Conservation (phyloP, 2,329 filamentous ascomycete species). For the Diaporthe humulicola region DNA sequence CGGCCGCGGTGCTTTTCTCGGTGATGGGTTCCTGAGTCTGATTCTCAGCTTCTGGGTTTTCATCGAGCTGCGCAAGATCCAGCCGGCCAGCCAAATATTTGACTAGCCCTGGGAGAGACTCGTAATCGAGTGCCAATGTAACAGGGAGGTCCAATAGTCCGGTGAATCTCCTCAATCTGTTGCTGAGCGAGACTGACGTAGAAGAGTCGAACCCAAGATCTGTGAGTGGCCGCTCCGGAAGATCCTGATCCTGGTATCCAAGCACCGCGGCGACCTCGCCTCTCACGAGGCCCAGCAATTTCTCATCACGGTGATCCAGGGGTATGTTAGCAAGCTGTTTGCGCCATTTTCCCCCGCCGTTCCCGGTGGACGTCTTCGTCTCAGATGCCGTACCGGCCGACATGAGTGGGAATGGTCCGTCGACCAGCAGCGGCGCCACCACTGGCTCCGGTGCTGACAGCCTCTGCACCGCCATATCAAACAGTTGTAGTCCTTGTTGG, state of each 20-base stretch:
- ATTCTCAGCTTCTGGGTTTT: not conserved
- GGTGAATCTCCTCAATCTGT: not conserved
- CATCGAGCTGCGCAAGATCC: not conserved
- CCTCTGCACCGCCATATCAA: slow-evolving; percentile 5
- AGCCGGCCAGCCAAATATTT: not conserved
- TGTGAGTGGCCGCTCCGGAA: not conserved
- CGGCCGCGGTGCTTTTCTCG: too few species aligned
- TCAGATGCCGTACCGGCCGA: not conserved
- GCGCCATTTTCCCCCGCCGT: not conserved
- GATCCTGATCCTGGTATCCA: not conserved
- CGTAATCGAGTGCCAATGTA: slow-evolving; percentile 5
- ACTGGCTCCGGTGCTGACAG: not conserved
- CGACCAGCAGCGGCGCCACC: not conserved
- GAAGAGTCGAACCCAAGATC: slow-evolving; percentile 23
- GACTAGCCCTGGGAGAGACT: not conserved
- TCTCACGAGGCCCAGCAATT: not conserved
- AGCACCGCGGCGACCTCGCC: slow-evolving; percentile 6
- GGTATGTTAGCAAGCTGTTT: not conserved
- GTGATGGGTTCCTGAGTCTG: accelerated
- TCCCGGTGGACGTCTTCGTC: not conserved
- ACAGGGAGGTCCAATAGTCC: not conserved
- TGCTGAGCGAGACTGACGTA: slow-evolving; percentile 10
- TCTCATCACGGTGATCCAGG: not conserved
- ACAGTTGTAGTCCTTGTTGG: not conserved
- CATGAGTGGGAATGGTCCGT: not conserved